A percentile compares a stretch with the other conserved stretches of the same genome.
These are phyloP conservation scores for Scheffersomyces titani DNA, from an alignment of 1,139 yeast species.

Conservation along the genomic window DNA sequence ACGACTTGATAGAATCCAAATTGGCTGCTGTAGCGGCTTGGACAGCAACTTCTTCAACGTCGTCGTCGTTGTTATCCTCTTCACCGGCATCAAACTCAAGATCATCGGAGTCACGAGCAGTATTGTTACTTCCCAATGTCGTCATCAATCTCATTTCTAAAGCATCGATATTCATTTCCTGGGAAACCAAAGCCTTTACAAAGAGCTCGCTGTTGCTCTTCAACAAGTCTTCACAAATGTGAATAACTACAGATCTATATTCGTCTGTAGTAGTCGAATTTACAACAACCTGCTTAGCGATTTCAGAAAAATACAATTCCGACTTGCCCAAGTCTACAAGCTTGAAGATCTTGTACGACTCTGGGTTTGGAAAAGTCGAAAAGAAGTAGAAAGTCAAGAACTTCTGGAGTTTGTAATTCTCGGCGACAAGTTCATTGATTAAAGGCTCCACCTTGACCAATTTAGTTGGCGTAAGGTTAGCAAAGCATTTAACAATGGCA, in stretches of 20 bases:
- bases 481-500: conserved; percentile 16
- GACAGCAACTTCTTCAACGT: conserved; percentile 20
- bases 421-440: conserved; percentile 20
- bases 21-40: conserved; percentile 16
- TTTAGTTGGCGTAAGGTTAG: conserved; percentile 13
- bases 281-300: conserved; percentile 24
- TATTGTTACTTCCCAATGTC: conserved; percentile 40
- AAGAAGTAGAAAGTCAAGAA: conserved; percentile 32
- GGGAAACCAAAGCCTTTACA: conserved; percentile 35
- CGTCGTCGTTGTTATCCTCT: conserved; percentile 17
- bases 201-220: conserved; percentile 42
- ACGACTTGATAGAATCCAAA: conserved; percentile 21
- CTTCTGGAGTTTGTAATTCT: conserved; percentile 31
- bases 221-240: conserved; percentile 48
- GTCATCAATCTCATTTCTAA: conserved; percentile 73
- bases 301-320: conserved; percentile 21
- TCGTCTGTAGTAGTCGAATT: conserved; percentile 12
- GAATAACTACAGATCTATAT: conserved; percentile 32
- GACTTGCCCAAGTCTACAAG: conserved; percentile 21
- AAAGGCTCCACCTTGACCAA: conserved; percentile 16
- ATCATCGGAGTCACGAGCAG: conserved; percentile 17
- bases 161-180: conserved; percentile 46
- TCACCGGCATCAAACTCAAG: conserved; percentile 24
- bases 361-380: conserved; percentile 17
- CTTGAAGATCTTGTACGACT: conserved; percentile 22